These are phyloP conservation scores for Termitomyces sp. DNA, from an alignment of 768 basidiomycete genomes.

Conservation along the genomic window DNA sequence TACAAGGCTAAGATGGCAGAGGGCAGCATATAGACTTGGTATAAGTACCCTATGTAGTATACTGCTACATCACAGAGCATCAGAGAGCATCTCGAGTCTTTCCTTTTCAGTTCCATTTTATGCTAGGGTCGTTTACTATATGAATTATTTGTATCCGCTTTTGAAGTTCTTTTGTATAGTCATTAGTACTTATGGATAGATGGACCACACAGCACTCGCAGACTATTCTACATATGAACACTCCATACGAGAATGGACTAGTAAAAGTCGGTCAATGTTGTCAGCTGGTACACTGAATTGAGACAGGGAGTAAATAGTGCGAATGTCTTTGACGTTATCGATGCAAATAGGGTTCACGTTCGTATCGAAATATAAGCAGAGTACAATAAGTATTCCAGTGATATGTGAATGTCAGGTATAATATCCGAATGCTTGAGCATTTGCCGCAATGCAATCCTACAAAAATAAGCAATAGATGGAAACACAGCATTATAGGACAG, in stretches of 20 bases:
- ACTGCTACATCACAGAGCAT: too few species aligned
- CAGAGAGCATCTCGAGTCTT: neutral
- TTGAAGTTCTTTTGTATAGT: neutral
- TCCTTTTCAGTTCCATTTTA: neutral
- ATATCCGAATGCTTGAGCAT: neutral
- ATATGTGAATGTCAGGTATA: neutral
- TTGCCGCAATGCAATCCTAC: neutral
- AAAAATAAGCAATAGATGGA: neutral
- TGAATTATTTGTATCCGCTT: neutral
- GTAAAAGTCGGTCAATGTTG: too few species aligned
- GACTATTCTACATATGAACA: neutral
- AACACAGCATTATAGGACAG: neutral
- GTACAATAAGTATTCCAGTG: neutral
- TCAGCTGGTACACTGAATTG: too few species aligned
- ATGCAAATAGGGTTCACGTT: neutral
- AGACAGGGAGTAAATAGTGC: too few species aligned
- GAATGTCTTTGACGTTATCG: neutral
- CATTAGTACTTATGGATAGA: neutral
- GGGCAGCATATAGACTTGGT: slow-evolving; percentile 58
- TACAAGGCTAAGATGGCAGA: slow-evolving; percentile 89
- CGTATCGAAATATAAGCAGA: neutral
- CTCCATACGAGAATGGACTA: too few species aligned
- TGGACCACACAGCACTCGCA: neutral
- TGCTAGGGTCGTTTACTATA: neutral
- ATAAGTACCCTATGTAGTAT: too few species aligned